These are phyloP conservation scores for Elongisporangium prolatum DNA, from an alignment of 352 stramenopile species.

Conservation along the genomic window DNA sequence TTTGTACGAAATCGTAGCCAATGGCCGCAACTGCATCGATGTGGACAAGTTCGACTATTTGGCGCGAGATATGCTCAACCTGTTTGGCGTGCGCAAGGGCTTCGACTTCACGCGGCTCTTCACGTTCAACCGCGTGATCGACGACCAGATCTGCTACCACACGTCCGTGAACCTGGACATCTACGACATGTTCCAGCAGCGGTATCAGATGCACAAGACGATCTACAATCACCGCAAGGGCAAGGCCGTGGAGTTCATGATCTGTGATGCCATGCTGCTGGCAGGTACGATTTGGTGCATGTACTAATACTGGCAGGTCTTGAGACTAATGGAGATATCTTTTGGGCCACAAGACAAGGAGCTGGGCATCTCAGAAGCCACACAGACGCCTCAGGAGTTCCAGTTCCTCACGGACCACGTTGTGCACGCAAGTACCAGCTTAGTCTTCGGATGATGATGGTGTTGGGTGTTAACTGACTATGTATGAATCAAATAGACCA, in stretches of 20 bases:
- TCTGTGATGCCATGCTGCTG: constrained; percentile 81
- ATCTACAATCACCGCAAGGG: constrained; percentile 89
- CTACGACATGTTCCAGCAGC: constrained; percentile 88
- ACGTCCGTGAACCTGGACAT: constrained; percentile 84
- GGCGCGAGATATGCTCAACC: constrained; percentile 80
- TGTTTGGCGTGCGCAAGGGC: constrained; percentile 74
- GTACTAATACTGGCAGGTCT: not conserved
- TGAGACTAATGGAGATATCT: not conserved
- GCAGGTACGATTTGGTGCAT: constrained; percentile 22
- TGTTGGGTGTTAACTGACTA: not conserved
- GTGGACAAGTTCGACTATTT: constrained; percentile 93
- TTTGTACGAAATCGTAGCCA: constrained; percentile 90
- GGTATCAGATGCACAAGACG: constrained; percentile 87
- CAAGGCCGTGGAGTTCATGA: constrained; percentile 89
- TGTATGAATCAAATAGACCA: constrained; percentile 24
- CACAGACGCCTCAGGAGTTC: constrained; percentile 57
- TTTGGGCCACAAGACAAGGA: constrained; percentile 42
- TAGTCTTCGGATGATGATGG: not conserved
- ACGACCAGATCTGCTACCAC: constrained; percentile 87
- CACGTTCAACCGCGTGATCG: constrained; percentile 84
- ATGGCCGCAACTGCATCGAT: constrained; percentile 89
- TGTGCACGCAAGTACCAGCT: constrained; percentile 38
- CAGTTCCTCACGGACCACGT: constrained; percentile 77
- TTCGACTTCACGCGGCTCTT: constrained; percentile 77
- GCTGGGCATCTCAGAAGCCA: constrained; percentile 61